Conservation (phyloP, 2,329 filamentous ascomycete genomes). For the Colletotrichum lini region DNA sequence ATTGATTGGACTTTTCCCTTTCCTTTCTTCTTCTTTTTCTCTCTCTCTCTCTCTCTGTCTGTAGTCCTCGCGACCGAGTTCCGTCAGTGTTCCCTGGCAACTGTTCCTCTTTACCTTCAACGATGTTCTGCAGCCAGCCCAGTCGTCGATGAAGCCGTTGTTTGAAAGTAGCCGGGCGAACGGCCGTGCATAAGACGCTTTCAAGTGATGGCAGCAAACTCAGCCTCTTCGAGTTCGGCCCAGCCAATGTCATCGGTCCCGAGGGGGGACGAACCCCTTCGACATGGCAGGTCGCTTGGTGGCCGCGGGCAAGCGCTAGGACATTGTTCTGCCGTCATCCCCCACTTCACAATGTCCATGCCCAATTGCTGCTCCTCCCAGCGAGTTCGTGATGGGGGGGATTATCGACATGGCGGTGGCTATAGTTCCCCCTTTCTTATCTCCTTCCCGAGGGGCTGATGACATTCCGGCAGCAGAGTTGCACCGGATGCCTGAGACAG, state of each 20-base stretch:
- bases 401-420: constrained; percentile 34
- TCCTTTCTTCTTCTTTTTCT: no score
- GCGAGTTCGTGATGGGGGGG: constrained; percentile 28
- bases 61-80: neutral
- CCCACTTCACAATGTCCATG: constrained; percentile 9
- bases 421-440: constrained; percentile 9
- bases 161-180: constrained; percentile 11
- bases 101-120: neutral
- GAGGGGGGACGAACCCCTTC: constrained; percentile 10
- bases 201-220: constrained; percentile 13
- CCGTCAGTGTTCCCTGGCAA: neutral
- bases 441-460: constrained; percentile 12
- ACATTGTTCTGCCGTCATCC: constrained; percentile 28
- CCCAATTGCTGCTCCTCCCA: constrained; percentile 21
- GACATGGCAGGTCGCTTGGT: constrained; percentile 2
- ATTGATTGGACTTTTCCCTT: neutral
- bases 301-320: constrained; percentile 23
- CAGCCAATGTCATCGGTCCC: constrained; percentile 32
- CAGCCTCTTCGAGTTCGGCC: constrained; percentile 23
- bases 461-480: constrained; percentile 7
- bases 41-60: no score
- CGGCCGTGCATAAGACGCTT: constrained; percentile 22
- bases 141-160: constrained; percentile 17
- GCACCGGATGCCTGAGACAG: constrained; percentile 33
- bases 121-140: neutral